Evolutionary conservation across 352 stramenopile species (phyloP).

Genomic region (Globisporangium cylindrosporum): DNA sequence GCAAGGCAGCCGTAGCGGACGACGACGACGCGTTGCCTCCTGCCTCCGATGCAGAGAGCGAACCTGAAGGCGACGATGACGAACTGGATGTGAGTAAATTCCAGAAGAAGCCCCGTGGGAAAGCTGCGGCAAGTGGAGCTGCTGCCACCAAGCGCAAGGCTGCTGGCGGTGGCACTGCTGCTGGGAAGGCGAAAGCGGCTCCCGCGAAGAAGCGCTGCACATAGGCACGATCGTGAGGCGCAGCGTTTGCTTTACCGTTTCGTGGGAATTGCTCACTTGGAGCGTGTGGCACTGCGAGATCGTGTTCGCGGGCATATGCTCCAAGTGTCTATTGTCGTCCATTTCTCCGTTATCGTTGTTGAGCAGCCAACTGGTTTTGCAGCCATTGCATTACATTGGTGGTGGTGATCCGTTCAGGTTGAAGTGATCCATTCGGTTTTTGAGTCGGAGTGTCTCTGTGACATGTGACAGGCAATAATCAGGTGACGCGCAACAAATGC

Average conservation of each 20-base stretch:
- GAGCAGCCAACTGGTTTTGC: not conserved
- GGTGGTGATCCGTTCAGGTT: not conserved
- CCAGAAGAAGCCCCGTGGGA: slow-evolving; percentile 66
- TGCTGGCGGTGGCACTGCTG: slow-evolving; percentile 15
- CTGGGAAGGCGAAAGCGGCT: slow-evolving; percentile 41
- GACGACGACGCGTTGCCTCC: slow-evolving; percentile 51
- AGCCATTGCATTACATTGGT: not conserved
- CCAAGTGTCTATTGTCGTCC: not conserved
- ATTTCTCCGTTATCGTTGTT: not conserved
- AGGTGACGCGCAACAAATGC: slow-evolving; percentile 2
- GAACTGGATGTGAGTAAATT: slow-evolving; percentile 80
- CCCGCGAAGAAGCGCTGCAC: slow-evolving; percentile 55
- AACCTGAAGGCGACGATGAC: slow-evolving; percentile 57
- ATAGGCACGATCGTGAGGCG: slow-evolving; percentile 15
- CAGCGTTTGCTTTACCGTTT: not conserved
- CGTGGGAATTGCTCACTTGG: not conserved
- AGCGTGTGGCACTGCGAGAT: not conserved
- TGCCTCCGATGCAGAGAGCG: slow-evolving; percentile 70
- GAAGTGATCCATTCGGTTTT: slow-evolving; percentile 2
- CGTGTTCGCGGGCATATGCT: not conserved
- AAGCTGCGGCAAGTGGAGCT: slow-evolving; percentile 17
- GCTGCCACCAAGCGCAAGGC: slow-evolving; percentile 52
- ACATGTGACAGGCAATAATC: slow-evolving; percentile 1
- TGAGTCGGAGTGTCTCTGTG: not conserved
- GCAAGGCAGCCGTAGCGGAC: slow-evolving; percentile 38